A percentile compares a stretch with the other conserved stretches of the same genome.
Conservation (phyloP, 208 protist species). For the Acanthamoeba sp. region DNA sequence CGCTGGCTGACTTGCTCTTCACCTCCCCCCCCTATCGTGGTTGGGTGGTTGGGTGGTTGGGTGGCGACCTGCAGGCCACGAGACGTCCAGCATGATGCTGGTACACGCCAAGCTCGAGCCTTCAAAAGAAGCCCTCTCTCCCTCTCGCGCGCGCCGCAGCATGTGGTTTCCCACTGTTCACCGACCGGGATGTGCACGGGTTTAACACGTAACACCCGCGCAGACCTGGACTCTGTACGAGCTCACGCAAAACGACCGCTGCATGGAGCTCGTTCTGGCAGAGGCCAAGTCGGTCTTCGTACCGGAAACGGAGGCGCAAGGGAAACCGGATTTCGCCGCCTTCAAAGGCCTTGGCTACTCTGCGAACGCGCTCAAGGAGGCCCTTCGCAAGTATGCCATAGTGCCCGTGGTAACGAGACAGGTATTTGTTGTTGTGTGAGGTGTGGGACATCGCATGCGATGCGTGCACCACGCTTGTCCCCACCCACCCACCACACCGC, state of each 20-base stretch:
- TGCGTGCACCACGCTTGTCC: too few species aligned
- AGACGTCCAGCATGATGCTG: slow-evolving; percentile 93
- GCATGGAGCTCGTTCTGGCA: slow-evolving; percentile 86
- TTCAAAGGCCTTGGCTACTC: slow-evolving; percentile 87
- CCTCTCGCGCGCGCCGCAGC: background rate
- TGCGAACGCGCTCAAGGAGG: slow-evolving; percentile 92
- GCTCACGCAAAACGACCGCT: slow-evolving; percentile 88
- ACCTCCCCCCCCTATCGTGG: too few species aligned
- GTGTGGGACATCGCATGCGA: too few species aligned
- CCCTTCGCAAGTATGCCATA: slow-evolving; percentile 92
- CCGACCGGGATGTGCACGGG: too few species aligned
- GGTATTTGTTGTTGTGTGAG: background rate
- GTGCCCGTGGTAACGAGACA: slow-evolving; percentile 92
- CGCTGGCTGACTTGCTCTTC: background rate
- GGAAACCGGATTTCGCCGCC: slow-evolving; percentile 88
- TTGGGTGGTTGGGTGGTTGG: too few species aligned
- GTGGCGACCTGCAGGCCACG: slow-evolving; percentile 86
- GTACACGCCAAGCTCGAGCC: background rate
- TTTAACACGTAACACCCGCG: too few species aligned
- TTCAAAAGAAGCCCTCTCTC: background rate
- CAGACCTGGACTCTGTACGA: slow-evolving; percentile 94
- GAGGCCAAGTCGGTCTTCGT: slow-evolving; percentile 90
- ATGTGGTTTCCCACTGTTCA: too few species aligned
- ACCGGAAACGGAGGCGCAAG: slow-evolving; percentile 65
- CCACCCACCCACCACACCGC: background rate